Evolutionary conservation across 768 basidiomycete species (phyloP).

Genomic region (button mushroom (Agaricus bisporus)): DNA sequence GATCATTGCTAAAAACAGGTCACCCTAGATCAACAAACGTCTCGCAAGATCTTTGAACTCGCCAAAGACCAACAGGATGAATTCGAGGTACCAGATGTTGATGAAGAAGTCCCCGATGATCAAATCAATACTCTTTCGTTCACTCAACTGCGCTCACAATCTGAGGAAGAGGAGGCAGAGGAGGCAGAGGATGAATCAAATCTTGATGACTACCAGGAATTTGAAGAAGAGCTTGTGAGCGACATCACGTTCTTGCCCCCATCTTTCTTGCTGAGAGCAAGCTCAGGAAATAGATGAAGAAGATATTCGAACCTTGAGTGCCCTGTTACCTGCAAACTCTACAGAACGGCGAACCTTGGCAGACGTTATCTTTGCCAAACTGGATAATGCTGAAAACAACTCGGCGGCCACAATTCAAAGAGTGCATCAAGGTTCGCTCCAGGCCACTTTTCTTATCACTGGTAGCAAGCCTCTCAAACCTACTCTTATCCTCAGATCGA

Average conservation of each 20-base stretch:
- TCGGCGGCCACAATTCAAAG: constrained; percentile 53
- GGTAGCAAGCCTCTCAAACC: neutral
- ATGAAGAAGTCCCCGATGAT: constrained; percentile 41
- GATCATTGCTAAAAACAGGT: constrained; percentile 33
- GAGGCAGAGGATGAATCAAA: constrained; percentile 54
- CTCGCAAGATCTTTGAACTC: constrained; percentile 84
- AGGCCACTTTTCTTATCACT: neutral
- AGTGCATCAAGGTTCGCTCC: constrained; percentile 46
- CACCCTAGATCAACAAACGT: constrained; percentile 75
- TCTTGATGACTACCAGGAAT: constrained; percentile 42
- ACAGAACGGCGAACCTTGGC: constrained; percentile 83
- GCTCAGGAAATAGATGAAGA: constrained; percentile 81
- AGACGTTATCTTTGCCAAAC: constrained; percentile 94
- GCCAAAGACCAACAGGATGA: constrained; percentile 93
- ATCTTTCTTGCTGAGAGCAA: neutral
- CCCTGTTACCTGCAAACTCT: constrained; percentile 68
- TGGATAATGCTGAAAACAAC: constrained; percentile 59
- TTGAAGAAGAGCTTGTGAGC: constrained; percentile 56
- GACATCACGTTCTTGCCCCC: neutral
- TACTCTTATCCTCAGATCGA: constrained; percentile 26
- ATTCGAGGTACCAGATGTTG: constrained; percentile 58
- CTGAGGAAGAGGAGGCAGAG: constrained; percentile 47
- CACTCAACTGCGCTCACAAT: constrained; percentile 26
- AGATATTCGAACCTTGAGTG: constrained; percentile 83
- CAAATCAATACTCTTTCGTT: constrained; percentile 29